These are phyloP conservation scores for Mycena vulgaris DNA, from an alignment of 768 basidiomycete genomes.

Conservation along the genomic window DNA sequence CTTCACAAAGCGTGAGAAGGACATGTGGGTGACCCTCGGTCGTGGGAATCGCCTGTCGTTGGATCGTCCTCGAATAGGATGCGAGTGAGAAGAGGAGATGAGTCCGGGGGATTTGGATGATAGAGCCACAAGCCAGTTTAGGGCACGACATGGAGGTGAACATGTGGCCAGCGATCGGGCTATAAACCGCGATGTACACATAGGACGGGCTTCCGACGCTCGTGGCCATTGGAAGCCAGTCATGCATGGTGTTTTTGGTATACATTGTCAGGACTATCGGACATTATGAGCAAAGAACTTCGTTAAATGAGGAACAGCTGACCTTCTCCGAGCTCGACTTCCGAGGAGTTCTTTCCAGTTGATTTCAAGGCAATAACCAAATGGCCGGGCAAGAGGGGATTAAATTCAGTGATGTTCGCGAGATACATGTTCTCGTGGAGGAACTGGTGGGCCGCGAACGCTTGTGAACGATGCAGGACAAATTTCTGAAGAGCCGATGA, in stretches of 20 bases:
- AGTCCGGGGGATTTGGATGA: conserved; percentile 7
- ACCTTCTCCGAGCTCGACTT: background rate
- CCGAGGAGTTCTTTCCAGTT: fast-evolving
- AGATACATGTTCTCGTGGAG: conserved; percentile 32
- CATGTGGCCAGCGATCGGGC: background rate
- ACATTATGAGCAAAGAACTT: background rate
- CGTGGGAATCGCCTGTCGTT: background rate
- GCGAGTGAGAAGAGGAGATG: conserved; percentile 20
- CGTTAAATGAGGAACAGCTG: too few species aligned
- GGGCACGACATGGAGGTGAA: conserved; percentile 16
- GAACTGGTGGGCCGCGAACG: conserved; percentile 14
- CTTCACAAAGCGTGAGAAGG: background rate
- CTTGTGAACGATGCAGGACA: background rate
- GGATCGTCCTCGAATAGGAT: background rate
- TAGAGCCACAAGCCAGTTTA: background rate
- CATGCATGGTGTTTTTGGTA: conserved; percentile 12
- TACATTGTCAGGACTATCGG: conserved; percentile 9
- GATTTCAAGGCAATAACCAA: conserved; percentile 2
- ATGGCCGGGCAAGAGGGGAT: conserved; percentile 6
- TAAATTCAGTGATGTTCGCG: conserved; percentile 23
- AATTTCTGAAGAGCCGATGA: conserved; percentile 2
- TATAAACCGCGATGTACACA: conserved; percentile 2
- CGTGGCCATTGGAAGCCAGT: background rate
- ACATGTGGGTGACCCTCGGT: background rate
- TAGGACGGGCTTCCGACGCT: conserved; percentile 14